Conservation (phyloP, 2,329 filamentous ascomycete species). For the Aureobasidium sp. region DNA sequence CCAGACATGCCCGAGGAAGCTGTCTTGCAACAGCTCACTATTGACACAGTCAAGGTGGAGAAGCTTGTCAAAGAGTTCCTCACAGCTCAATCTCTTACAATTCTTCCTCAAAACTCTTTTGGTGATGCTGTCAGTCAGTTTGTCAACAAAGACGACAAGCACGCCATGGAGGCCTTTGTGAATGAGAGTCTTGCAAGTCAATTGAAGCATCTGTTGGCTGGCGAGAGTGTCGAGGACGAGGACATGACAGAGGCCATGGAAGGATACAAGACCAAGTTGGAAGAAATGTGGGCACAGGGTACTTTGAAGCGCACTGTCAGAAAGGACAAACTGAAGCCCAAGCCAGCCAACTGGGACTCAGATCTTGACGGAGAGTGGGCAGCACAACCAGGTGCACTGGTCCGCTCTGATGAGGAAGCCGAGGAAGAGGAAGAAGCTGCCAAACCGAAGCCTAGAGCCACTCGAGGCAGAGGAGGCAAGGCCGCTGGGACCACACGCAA, state of each 20-base stretch:
- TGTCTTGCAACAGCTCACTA: slow-evolving; percentile 50
- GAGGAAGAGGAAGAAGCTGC: slow-evolving; percentile 31
- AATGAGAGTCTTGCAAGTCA: slow-evolving; percentile 35
- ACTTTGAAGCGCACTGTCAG: slow-evolving; percentile 43
- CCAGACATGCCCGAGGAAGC: slow-evolving; percentile 56
- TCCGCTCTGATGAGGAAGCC: slow-evolving; percentile 42
- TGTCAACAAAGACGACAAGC: slow-evolving; percentile 90
- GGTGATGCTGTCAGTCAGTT: slow-evolving; percentile 92
- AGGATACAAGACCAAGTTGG: slow-evolving; percentile 50
- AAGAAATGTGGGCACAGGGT: slow-evolving; percentile 64
- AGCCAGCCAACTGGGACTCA: slow-evolving; percentile 77
- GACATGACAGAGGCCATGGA: slow-evolving; percentile 49
- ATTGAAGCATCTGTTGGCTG: slow-evolving; percentile 45
- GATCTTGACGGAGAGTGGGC: slow-evolving; percentile 83
- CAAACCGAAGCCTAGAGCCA: slow-evolving; percentile 28
- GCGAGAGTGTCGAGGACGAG: slow-evolving; percentile 58
- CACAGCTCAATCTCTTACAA: slow-evolving; percentile 77
- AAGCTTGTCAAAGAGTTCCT: slow-evolving; percentile 84
- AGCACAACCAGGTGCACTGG: slow-evolving; percentile 61
- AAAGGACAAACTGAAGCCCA: slow-evolving; percentile 51
- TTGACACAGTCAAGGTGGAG: slow-evolving; percentile 79
- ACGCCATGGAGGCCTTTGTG: slow-evolving; percentile 59
- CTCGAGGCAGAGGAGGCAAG: slow-evolving; percentile 38
- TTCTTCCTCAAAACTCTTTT: slow-evolving; percentile 86
- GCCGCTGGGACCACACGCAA: slow-evolving; percentile 35